Base-by-base conservation (phyloP, 2,329 filamentous ascomycete genomes). In the Celoporthe dispersa region DNA sequence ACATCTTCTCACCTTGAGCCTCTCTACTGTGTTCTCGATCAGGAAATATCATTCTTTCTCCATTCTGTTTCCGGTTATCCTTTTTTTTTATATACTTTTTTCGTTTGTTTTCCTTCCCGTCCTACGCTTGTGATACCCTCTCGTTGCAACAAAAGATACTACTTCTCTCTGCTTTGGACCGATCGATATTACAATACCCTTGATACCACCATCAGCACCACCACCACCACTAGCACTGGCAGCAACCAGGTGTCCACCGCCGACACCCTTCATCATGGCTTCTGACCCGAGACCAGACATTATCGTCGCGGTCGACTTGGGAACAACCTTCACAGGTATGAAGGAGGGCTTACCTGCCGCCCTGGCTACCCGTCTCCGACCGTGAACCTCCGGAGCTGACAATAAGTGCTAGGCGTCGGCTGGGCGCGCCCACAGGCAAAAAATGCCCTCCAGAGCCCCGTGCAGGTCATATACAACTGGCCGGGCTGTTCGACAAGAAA, bases 381-480 rank as follows among this genome's bases (percentile, higher is more conserved):
- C 39, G 8, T 1, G 31, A 25, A 19, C 8, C 14, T 41, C 22
- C 28, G 14, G 4, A 9, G 37, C 68, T 70, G 9, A 73, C 67
- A n/a, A 37, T n/a, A n/a, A 4, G 2, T 11, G 44, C 74, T 76
- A 82, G 81, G 79, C 64, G 78, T 80, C 25, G 77, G 77, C 14
- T 80, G 78, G 78, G 76, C 77, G 6, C 74, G 77, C 5, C 76
- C 77, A 4, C 76, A 77, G 57, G 70, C 70, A 35, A 73, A 73
- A 53, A 73, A 76, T 60, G 79, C 79, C 25, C 76, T 79, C 4
- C 77, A 78, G 59, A 81, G 76, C 14, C 81, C 82, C 2, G 81
- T 84, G 62, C 82, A 84, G 66, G 77, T 83, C 44, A 80, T 85
- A 73, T 81, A 85, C 75, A 84, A 86, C 77, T 88, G 86, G 86